Evolutionary conservation across 176 grass and related monocot genomes (phyloP).

Genomic region (Echinochloa phyllopogon): DNA sequence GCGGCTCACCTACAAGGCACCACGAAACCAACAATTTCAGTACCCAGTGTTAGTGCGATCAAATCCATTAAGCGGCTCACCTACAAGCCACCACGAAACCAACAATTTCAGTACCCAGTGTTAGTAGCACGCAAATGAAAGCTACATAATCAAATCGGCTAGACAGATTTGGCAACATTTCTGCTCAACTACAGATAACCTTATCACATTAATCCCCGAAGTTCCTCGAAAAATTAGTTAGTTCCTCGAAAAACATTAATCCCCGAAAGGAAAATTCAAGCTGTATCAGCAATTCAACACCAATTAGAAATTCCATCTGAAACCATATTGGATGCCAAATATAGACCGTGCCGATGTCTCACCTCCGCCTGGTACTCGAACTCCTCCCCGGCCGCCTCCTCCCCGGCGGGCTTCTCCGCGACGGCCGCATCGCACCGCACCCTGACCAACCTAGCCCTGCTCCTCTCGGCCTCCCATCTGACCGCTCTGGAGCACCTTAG

Average conservation of each 20-base stretch:
- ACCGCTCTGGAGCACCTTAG: constrained; percentile 43
- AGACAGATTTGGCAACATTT: constrained; percentile 7
- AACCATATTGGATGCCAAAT: not conserved
- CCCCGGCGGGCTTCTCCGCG: constrained; percentile 62
- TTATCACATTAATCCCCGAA: not conserved
- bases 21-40: not conserved
- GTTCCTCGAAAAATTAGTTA: no score
- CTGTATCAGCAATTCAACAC: no score
- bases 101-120: not conserved
- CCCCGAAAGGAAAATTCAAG: not conserved
- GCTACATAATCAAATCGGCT: not conserved
- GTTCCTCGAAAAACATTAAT: no score
- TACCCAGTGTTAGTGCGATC: not conserved
- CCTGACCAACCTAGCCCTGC: constrained; percentile 24
- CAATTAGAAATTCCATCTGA: not conserved
- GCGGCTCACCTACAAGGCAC: constrained; percentile 62
- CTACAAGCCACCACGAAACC: no score
- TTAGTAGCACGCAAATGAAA: not conserved
- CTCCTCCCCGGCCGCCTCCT: constrained; percentile 62
- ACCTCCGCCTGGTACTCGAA: constrained; percentile 97
- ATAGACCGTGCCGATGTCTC: not conserved
- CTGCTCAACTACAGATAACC: not conserved
- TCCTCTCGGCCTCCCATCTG: constrained; percentile 48
- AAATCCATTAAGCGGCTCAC: no score
- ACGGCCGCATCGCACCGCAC: constrained; percentile 72